Evolutionary conservation across 23 red algal species (phyloP), one percentile per base, ranked within the genome.

Genomic region (Cyanidium caldarium): DNA sequence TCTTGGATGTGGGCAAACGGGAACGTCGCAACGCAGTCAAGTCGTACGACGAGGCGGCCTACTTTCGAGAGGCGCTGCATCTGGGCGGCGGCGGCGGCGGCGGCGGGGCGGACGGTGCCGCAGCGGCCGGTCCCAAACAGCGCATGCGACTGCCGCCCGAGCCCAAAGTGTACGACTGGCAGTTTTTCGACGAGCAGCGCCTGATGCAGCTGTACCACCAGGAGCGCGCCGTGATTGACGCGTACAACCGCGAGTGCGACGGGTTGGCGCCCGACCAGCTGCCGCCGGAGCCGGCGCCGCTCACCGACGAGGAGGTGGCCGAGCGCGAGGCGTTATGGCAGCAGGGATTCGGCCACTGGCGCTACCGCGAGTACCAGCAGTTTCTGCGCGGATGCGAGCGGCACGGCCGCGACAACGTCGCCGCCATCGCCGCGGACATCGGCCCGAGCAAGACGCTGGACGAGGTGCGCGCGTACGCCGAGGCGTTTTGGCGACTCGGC

Each of bases 1-100:
- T 85, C 67, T 65, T 98, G n/a, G 92, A 98, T 77, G 92, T 98
- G 2, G 92, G 92, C 21, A 98, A 98, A 58, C 84, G 92, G 7
- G 85, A 73, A 15, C 78, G 92, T 19, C 43, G 70, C 14, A 75
- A 61, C 23, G 31, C 51, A 13, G 73, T 73, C 21, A 77, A 85
- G 42, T 78, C 78, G 10, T 87, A 95, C 35, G 82, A 95, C 36
- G 90, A 86, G 39, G 37, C 67, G 1, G 81, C 77, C 2, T 72
- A 68, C 65, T 38, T 41, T 20, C 36, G 67, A 1, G 67, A 42
- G 14, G 67, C 36, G n/a, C 12, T 70, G 12, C 26, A 70, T 42
- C 36, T 21, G 2, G 67, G 67, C 38, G 39, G 35, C n/a, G 39
- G 34, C 67, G 40, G 36, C 21, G 67, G 36, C 38, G 67, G 37